A percentile compares a stretch with the other conserved stretches of the same genome.
Evolutionary conservation across 768 basidiomycete species (phyloP).

Genomic region (Cystofilobasidium ferigula): DNA sequence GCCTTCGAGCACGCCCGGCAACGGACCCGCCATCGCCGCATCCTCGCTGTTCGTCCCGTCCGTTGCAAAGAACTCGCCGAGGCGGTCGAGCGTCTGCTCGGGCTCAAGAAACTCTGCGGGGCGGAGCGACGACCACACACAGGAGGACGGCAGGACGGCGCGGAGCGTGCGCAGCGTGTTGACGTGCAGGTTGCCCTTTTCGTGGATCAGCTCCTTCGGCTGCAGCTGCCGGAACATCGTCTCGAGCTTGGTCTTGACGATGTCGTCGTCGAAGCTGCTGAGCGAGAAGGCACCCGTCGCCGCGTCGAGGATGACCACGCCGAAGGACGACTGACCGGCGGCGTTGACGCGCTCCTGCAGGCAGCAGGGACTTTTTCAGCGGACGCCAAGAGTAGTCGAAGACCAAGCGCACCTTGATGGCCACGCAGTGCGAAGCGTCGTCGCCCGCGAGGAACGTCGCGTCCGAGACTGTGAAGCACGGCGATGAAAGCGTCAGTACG

Average conservation of each 20-base stretch:
- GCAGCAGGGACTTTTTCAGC: background rate
- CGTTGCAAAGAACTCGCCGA: constrained; percentile 31
- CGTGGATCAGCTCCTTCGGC: constrained; percentile 81
- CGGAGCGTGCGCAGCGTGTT: constrained; percentile 73
- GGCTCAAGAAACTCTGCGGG: constrained; percentile 60
- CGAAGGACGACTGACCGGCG: constrained; percentile 49
- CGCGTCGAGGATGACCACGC: constrained; percentile 83
- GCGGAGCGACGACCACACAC: constrained; percentile 58
- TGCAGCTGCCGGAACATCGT: constrained; percentile 82
- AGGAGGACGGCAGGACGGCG: constrained; percentile 61
- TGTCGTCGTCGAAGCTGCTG: constrained; percentile 79
- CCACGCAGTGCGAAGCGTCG: constrained; percentile 87
- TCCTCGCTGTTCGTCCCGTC: constrained; percentile 34
- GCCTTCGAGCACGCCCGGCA: constrained; percentile 63
- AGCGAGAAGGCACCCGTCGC: constrained; percentile 91
- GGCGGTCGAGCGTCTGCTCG: constrained; percentile 29
- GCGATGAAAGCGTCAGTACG: background rate
- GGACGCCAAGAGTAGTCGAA: background rate
- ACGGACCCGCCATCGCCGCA: constrained; percentile 27
- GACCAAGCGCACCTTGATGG: constrained; percentile 49
- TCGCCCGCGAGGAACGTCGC: constrained; percentile 78
- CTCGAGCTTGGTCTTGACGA: constrained; percentile 82
- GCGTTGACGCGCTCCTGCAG: constrained; percentile 13
- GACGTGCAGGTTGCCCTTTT: constrained; percentile 79
- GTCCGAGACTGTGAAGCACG: constrained; percentile 53